Conservation (phyloP, 495 filamentous ascomycete genomes). For the Xylaria flabelliformis region DNA sequence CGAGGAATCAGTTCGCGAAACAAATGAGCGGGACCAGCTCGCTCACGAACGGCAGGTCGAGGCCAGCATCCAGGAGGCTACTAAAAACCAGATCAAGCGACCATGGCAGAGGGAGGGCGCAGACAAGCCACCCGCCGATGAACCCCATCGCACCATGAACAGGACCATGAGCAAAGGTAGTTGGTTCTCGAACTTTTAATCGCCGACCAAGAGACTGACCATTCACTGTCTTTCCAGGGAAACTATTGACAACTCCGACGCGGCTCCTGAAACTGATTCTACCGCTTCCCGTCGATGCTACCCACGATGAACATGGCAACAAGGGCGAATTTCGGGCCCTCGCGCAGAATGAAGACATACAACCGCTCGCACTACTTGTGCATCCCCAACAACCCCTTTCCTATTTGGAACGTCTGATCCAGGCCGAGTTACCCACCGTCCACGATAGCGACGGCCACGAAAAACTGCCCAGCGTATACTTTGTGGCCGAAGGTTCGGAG, state of each 20-base stretch:
- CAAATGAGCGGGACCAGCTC: slow-evolving; percentile 47
- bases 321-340: slow-evolving; percentile 48
- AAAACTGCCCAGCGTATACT: slow-evolving; percentile 76
- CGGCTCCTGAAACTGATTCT: slow-evolving; percentile 88
- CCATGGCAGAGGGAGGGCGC: slow-evolving; percentile 77
- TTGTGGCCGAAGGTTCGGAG: slow-evolving; percentile 77
- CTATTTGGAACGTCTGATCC: slow-evolving; percentile 88
- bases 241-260: slow-evolving; percentile 88
- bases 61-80: slow-evolving; percentile 41
- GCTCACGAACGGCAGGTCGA: slow-evolving; percentile 48
- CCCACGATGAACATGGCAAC: slow-evolving; percentile 53
- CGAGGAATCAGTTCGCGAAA: slow-evolving; percentile 44
- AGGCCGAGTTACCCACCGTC: slow-evolving; percentile 84
- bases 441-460: slow-evolving; percentile 61
- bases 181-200: neutral
- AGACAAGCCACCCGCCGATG: slow-evolving; percentile 61
- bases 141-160: slow-evolving; percentile 40
- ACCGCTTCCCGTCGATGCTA: slow-evolving; percentile 71
- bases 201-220: neutral
- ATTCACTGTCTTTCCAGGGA: slow-evolving; percentile 59
- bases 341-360: slow-evolving; percentile 64
- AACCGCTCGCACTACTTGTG: slow-evolving; percentile 85
- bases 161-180: slow-evolving; percentile 71
- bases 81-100: slow-evolving; percentile 43
- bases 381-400: slow-evolving; percentile 94